phyloP scores from a whole-genome alignment of 1,284 basidiomycete species.

The Naganishia cerealis region DNA sequence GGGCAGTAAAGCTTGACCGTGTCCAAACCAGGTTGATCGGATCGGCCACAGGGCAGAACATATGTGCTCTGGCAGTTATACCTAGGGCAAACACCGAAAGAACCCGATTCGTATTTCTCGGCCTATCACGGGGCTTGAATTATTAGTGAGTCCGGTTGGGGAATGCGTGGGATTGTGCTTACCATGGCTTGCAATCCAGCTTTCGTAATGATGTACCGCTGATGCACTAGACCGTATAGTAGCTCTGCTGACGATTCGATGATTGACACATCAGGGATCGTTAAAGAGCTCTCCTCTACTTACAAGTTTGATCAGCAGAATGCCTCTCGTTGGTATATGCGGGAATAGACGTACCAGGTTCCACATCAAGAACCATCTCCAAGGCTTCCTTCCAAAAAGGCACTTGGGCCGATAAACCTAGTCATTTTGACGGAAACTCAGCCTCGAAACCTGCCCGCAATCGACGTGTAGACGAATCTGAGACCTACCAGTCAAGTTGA shows the following conservation, averaged over 20 bases:
- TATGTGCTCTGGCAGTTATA: constrained; percentile 88
- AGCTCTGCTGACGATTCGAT: constrained; percentile 97
- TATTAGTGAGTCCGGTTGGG: not conserved
- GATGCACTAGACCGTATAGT: constrained; percentile 95
- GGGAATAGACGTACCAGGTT: constrained; percentile 71
- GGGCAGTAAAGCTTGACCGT: constrained; percentile 98
- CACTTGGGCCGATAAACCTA: constrained; percentile 86
- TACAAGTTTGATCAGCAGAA: not conserved
- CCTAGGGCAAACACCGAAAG: constrained; percentile 92
- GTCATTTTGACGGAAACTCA: not conserved
- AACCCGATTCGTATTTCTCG: constrained; percentile 89
- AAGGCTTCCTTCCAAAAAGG: constrained; percentile 98
- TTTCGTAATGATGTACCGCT: constrained; percentile 92
- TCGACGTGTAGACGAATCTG: too few relatives aligned
- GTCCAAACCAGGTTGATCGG: constrained; percentile 94
- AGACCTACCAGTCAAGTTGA: constrained; percentile 76
- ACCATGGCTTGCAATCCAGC: constrained; percentile 95
- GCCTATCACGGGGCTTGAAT: constrained; percentile 61
- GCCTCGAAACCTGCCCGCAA: not conserved
- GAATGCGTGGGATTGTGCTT: constrained; percentile 38
- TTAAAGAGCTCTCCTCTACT: constrained; percentile 81
- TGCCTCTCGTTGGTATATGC: not conserved
- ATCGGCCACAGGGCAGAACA: constrained; percentile 91
- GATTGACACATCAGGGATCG: constrained; percentile 82
- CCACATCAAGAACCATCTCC: constrained; percentile 99